phyloP scores from a whole-genome alignment of 768 basidiomycete species.

The Suillus placidus region DNA sequence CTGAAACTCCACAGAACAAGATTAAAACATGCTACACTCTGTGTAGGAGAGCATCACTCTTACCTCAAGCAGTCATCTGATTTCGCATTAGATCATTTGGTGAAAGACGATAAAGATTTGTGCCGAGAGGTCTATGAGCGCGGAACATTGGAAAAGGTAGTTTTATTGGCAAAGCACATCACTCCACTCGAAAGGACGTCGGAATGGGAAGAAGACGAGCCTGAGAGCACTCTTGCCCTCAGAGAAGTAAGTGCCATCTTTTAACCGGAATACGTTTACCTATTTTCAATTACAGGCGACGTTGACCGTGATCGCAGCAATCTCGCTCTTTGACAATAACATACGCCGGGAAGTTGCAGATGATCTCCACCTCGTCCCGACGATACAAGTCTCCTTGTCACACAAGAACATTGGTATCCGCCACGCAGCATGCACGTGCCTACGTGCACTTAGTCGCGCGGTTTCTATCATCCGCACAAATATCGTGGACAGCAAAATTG shows the following conservation, averaged over 20 bases:
- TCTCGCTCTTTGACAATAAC: slow-evolving; percentile 73
- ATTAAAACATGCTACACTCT: slow-evolving; percentile 78
- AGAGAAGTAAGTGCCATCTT: slow-evolving; percentile 54
- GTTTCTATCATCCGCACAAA: slow-evolving; percentile 83
- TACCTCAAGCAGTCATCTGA: neutral
- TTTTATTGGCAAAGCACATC: slow-evolving; percentile 51
- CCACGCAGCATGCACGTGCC: slow-evolving; percentile 85
- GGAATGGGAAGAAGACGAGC: slow-evolving; percentile 73
- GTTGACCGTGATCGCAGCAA: slow-evolving; percentile 71
- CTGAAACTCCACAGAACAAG: slow-evolving; percentile 45
- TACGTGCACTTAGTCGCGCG: slow-evolving; percentile 77
- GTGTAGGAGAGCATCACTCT: slow-evolving; percentile 46
- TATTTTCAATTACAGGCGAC: slow-evolving; percentile 51
- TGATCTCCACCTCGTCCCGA: slow-evolving; percentile 53
- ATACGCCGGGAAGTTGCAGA: slow-evolving; percentile 72
- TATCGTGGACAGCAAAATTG: slow-evolving; percentile 81
- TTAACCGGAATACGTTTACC: slow-evolving; percentile 4
- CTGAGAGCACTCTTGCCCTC: slow-evolving; percentile 55
- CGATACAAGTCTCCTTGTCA: slow-evolving; percentile 54
- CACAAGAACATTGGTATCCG: slow-evolving; percentile 76
- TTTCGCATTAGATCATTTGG: slow-evolving; percentile 54
- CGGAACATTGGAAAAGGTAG: slow-evolving; percentile 61
- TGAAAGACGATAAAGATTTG: slow-evolving; percentile 68
- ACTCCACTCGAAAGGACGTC: slow-evolving; percentile 48
- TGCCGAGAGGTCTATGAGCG: slow-evolving; percentile 73